Evolutionary conservation across 805 yeast species (phyloP), one percentile per base, ranked within the genome.

Genomic region (Candida parachauliodes): DNA sequence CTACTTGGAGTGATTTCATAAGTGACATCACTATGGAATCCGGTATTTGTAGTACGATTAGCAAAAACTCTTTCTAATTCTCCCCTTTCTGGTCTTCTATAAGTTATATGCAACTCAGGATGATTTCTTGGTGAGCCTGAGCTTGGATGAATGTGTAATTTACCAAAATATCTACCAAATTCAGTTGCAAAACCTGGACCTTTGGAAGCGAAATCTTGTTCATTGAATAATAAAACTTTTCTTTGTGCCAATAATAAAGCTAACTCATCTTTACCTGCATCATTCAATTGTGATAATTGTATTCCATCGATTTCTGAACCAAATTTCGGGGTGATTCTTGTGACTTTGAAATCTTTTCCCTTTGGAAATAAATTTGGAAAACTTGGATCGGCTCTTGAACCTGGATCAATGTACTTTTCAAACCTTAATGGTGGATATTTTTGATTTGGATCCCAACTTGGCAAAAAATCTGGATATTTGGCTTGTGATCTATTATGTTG

Each of bases 1-100:
- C 83, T 83, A 10, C 89, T 84, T 6, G 88, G 83, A 55, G 80
- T 86, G 41, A 70, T 68, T 56, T 83, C 89, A 55, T 80, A 83
- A 22, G 86, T 74, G 28, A 81, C 83, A 55, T 83, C 93, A 3
- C 85, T 74, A 59, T 83, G 91, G 84, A 85, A 83, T 36, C 58
- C 52, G 18, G 68, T 63, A 34, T 67, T 62, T 44, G 62, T 58
- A 26, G 66, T 60, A 38, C 59, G 60, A 26, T 54, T 47, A 8
- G 55, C 49, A 38, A 69, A 65, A 4, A 57, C 57, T 42, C 64
- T 53, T 32, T 56, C 59, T 29, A 60, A 55, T 40, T 66, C 72
- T 20, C 56, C 62, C 30, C 58, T 52, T 44, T 60, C 62, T 7
- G 74, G 65, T 44, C 73, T 58, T 48, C 83, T 68, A 57, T 75